Conservation (phyloP, 129 eudicot species). For the Ambrosia trifida region DNA sequence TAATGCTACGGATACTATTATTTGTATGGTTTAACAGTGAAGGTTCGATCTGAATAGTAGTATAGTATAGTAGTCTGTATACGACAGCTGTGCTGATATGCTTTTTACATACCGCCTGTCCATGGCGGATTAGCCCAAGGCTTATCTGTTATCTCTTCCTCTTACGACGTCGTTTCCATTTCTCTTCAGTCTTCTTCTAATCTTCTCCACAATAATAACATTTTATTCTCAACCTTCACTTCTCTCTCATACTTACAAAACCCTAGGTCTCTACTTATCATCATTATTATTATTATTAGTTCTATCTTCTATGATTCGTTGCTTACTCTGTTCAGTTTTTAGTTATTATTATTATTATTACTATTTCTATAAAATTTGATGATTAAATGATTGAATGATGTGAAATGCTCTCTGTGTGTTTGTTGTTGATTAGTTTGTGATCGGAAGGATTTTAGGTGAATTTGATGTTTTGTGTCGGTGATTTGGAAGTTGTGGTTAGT, state of each 20-base stretch:
- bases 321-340: not conserved
- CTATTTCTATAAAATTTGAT: not conserved
- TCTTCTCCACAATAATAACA: too few relatives aligned
- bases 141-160: slow-evolving; percentile 30
- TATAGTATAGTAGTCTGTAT: not conserved
- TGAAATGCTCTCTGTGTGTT: not conserved
- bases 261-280: slow-evolving; percentile 45
- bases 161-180: slow-evolving; percentile 41
- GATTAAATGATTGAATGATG: slow-evolving; percentile 15
- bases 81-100: slow-evolving; percentile 34
- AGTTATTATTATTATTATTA: not conserved
- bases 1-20: slow-evolving; percentile 11
- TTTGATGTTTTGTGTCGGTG: not conserved
- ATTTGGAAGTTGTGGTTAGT: slow-evolving; percentile 9
- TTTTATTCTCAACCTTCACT: slow-evolving; percentile 24
- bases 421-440: not conserved
- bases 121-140: slow-evolving; percentile 58
- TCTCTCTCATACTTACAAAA: slow-evolving; percentile 5
- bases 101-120: slow-evolving; percentile 32
- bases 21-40: slow-evolving; percentile 30
- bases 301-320: not conserved
- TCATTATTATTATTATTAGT: not conserved
- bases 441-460: not conserved
- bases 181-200: slow-evolving; percentile 21
- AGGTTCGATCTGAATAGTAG: slow-evolving; percentile 36